Base-by-base conservation (phyloP, 2,329 filamentous ascomycete species). In the Didymella keratinophila region DNA sequence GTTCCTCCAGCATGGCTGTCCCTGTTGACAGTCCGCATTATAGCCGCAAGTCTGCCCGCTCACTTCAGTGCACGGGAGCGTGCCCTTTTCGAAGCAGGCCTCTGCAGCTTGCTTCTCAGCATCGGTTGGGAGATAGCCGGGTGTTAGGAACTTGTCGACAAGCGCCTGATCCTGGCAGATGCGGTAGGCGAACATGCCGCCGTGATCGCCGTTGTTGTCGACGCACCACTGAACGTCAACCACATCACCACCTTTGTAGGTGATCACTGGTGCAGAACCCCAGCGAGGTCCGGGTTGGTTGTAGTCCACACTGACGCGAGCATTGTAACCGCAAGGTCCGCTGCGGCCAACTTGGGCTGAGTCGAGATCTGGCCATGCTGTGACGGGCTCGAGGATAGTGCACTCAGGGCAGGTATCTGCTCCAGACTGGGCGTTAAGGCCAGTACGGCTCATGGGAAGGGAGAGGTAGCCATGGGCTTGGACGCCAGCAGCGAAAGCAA, bases 321-420 rank as follows among this genome's bases (percentile, higher is more conserved):
- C 71, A 25, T 75, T 75, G 60, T 75, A 75, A 16, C 72, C 72
- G 36, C 72, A 75, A 32, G 72, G 72, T 7, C 72, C 72, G 25
- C 65, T 70, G 18, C 71, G 72, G 28, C 71, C 71, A 2, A 75
- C 71, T 46, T 62, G 30, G 12, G 71, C 71, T 14, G 64, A 54
- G 25, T 69, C 61, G 14, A 74, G 62, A 39, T 72, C 68, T 4
- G 72, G 72, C 72, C 72, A 75, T 2, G 72, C 66, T 16, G 70
- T 69, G 5, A 75, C 72, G 0, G 72, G 71, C 47, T 75, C 72
- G 8, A 74, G 64, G 27, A 75, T 75, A 2, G 71, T 72, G 54
- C 72, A 75, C 49, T 75, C 72, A 10, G 72, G 72, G 62, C 72
- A 75, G 9, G 72, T 73, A 41, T 74, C 72, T 25, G 62, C 61